Conservation (phyloP, 2,329 filamentous ascomycete species). For the Neurospora sp. region DNA sequence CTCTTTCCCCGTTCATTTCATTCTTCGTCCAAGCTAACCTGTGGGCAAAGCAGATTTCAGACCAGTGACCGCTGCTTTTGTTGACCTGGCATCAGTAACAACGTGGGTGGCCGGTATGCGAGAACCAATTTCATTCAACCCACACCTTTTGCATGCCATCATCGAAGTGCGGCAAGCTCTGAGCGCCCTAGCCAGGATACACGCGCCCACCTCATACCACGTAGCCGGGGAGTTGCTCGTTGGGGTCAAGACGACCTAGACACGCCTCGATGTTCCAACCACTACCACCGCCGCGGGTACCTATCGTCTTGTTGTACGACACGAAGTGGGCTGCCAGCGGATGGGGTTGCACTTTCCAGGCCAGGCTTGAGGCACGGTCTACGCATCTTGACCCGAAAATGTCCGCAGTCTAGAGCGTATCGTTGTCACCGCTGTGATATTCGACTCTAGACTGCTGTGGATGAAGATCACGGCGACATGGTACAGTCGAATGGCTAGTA, state of each 20-base stretch:
- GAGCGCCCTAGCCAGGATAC: not conserved
- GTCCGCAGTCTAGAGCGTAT: not conserved
- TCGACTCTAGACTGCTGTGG: not conserved
- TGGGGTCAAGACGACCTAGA: not conserved
- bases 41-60: not conserved
- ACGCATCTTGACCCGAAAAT: not conserved
- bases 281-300: not conserved
- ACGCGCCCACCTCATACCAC: not conserved
- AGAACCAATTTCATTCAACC: not conserved
- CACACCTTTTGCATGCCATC: not conserved
- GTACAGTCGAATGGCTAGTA: not conserved
- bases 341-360: not conserved
- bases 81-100: not conserved
- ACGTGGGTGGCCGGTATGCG: not conserved
- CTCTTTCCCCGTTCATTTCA: not conserved
- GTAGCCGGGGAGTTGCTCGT: not conserved
- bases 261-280: not conserved
- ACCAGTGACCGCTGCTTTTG: not conserved
- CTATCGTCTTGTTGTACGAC: not conserved
- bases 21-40: not conserved
- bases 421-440: not conserved
- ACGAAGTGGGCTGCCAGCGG: not conserved
- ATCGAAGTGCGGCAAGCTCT: not conserved
- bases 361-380: not conserved
- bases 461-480: not conserved